Evolutionary conservation across 2,329 filamentous ascomycete species (phyloP), one percentile per base, ranked within the genome.

Genomic region (Waltergamsia citrina): DNA sequence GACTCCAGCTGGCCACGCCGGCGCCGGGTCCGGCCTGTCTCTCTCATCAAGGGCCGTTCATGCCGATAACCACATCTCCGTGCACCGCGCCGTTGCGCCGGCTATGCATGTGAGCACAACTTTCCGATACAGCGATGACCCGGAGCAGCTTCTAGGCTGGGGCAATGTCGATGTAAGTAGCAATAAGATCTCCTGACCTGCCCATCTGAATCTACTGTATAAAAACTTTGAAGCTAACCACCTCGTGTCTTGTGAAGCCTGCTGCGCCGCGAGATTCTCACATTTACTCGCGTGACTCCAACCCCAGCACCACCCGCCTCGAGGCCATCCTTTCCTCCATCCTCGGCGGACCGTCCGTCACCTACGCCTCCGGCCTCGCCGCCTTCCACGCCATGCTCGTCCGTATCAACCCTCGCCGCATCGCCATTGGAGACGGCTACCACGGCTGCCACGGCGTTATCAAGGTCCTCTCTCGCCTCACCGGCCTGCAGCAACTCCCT

Each of bases 361-460:
- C 81, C 33, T 98, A 96, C 62, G 65, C 75, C 24, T 93, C 85
- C 4, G 92, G 92, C 4, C 74, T 96, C 16, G 74, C 85, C 9
- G 85, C 90, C 33, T 88, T 95, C 62, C 85, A 96, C 57, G 88
- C 85, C 21, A 65, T 93, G 38, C 70, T 96, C 3, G 78, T 88
- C n/a, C 77, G 78, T 50, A 62, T 94, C 7, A 87, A 93, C 54
- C 92, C 92, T 1, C 77, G 77, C 46, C 78, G 81, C 38, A 76
- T 96, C 36, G 81, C 86, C 44, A 86, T 96, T 43, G 79, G 79
- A 24, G 78, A 71, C 12, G 88, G 87, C 27, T 98, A 96, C 61
- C 92, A 96, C 62, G 92, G 92, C 47, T 94, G 85, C 59, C 86
- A 94, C 56, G 86, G 85, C 40, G 84, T 94, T 20, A 73, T 95